Conservation (phyloP, 2,329 filamentous ascomycete species). For the Hymenoscyphus salicellus region DNA sequence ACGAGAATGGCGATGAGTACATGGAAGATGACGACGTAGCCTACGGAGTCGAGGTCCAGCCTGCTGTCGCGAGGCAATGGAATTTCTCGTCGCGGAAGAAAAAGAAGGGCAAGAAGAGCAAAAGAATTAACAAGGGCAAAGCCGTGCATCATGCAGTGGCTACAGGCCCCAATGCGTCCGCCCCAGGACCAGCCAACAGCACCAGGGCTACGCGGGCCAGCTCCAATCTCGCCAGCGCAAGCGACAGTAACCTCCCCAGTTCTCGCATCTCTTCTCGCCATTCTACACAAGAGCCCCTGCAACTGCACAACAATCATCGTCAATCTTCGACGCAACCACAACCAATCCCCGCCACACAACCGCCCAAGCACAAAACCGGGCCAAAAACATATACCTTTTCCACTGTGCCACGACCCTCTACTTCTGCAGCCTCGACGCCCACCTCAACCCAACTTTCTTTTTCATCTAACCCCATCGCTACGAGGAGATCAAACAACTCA, state of each 20-base stretch:
- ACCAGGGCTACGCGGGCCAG: slow-evolving; percentile 5
- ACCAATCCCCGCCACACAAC: slow-evolving; percentile 27
- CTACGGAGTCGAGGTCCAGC: not conserved
- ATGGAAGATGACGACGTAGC: not conserved
- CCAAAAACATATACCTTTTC: slow-evolving; percentile 32
- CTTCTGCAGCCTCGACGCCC: slow-evolving; percentile 13
- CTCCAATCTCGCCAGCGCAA: slow-evolving; percentile 1
- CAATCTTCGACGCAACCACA: slow-evolving; percentile 12
- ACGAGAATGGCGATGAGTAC: not conserved
- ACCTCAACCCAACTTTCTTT: slow-evolving; percentile 4
- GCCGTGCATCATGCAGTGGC: not conserved
- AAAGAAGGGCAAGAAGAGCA: slow-evolving; percentile 2
- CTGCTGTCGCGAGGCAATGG: not conserved
- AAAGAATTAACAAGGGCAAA: not conserved
- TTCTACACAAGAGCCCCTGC: slow-evolving; percentile 28
- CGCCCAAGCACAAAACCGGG: slow-evolving; percentile 18
- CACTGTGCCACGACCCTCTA: slow-evolving; percentile 22
- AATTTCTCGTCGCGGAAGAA: not conserved
- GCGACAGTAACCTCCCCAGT: slow-evolving; percentile 8
- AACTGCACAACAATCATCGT: slow-evolving; percentile 20
- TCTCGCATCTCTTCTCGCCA: slow-evolving; percentile 22
- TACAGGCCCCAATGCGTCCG: not conserved
- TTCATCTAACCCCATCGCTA: slow-evolving; percentile 5
- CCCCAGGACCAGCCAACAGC: slow-evolving; percentile 1
- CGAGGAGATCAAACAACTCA: slow-evolving; percentile 3